A percentile compares a stretch with the other conserved stretches of the same genome.
Conservation (phyloP, 768 basidiomycete genomes). For the Terana coerulea region DNA sequence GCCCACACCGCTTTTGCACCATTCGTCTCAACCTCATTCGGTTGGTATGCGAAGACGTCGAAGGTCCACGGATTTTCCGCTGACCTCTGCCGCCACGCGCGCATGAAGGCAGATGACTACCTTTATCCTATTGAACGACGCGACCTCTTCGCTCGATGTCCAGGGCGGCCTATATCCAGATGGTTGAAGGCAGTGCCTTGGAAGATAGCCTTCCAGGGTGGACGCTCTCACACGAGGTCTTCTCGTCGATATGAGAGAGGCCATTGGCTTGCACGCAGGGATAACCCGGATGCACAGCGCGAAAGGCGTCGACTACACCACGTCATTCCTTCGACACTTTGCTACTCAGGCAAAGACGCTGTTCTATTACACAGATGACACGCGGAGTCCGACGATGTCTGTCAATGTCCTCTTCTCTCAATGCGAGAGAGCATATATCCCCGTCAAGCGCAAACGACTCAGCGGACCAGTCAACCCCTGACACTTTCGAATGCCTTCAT, state of each 20-base stretch:
- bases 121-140: slow-evolving; percentile 37
- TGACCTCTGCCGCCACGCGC: slow-evolving; percentile 33
- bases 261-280: slow-evolving; percentile 22
- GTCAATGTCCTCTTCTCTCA: slow-evolving; percentile 18
- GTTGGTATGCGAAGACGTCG: slow-evolving; percentile 36
- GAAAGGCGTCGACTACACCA: background rate
- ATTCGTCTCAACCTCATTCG: slow-evolving; percentile 47
- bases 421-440: slow-evolving; percentile 26
- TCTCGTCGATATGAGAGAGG: slow-evolving; percentile 44
- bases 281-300: slow-evolving; percentile 1
- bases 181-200: slow-evolving; percentile 38
- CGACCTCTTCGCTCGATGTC: slow-evolving; percentile 34
- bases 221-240: slow-evolving; percentile 35
- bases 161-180: slow-evolving; percentile 26
- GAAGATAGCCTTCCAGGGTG: slow-evolving; percentile 55
- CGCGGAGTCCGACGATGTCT: background rate
- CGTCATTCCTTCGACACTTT: slow-evolving; percentile 36
- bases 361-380: slow-evolving; percentile 20
- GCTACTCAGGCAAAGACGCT: slow-evolving; percentile 25
- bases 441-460: slow-evolving; percentile 9
- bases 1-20: slow-evolving; percentile 43
- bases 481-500: slow-evolving; percentile 43
- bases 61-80: slow-evolving; percentile 38
- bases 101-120: slow-evolving; percentile 27
- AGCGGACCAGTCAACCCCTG: slow-evolving; percentile 11